phyloP scores from a whole-genome alignment of 345 rosid genomes.

The Murraya paniculata region DNA sequence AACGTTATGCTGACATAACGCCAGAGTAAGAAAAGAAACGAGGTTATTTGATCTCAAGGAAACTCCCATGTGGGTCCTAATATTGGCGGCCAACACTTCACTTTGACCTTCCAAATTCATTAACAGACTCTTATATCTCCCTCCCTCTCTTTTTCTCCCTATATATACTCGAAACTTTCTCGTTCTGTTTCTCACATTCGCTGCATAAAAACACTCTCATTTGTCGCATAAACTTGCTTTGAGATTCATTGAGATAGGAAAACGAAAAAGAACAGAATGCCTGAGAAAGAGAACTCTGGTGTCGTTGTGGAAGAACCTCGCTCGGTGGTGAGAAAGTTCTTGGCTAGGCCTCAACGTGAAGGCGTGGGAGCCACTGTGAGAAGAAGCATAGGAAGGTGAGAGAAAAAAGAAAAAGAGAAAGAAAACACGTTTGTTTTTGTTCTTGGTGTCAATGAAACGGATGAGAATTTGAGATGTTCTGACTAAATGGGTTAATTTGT shows the following conservation, averaged over 20 bases:
- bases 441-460: neutral
- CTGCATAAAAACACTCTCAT: neutral
- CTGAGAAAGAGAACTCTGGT: constrained; percentile 24
- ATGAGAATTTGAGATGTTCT: neutral
- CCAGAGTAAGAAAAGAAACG: neutral
- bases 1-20: constrained; percentile 41
- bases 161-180: constrained; percentile 16
- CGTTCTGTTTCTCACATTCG: neutral
- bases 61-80: constrained; percentile 33
- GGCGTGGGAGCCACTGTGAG: constrained; percentile 86
- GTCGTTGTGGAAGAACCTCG: constrained; percentile 38
- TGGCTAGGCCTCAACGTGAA: constrained; percentile 87
- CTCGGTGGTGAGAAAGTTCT: constrained; percentile 62
- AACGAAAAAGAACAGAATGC: constrained; percentile 18
- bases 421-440: neutral
- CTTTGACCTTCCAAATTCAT: constrained; percentile 36
- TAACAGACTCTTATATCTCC: neutral
- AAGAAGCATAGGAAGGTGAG: constrained; percentile 90
- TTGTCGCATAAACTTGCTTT: neutral
- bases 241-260: neutral
- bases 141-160: neutral
- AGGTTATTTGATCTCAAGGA: constrained; percentile 16
- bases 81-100: constrained; percentile 38
- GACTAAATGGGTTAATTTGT: constrained; percentile 11
- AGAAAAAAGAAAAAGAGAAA: neutral